A percentile compares a stretch with the other conserved stretches of the same genome.
Evolutionary conservation across 2,329 filamentous ascomycete species (phyloP).

Genomic region (Diaporthe vaccinii): DNA sequence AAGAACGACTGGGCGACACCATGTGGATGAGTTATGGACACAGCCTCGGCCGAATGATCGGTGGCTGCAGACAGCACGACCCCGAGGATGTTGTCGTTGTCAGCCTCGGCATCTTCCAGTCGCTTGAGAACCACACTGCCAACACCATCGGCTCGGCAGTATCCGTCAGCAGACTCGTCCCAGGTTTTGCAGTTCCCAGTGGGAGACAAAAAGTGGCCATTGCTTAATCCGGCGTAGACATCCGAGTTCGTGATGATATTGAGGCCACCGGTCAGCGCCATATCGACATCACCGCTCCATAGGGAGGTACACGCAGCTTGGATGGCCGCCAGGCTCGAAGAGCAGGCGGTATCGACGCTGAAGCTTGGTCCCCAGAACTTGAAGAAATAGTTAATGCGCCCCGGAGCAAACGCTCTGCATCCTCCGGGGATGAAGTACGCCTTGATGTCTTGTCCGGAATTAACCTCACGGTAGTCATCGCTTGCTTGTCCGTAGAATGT

Average conservation of each 20-base stretch:
- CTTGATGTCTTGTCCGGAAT: slow-evolving; percentile 76
- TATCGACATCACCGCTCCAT: slow-evolving; percentile 75
- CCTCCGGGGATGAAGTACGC: slow-evolving; percentile 68
- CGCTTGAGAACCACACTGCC: slow-evolving; percentile 64
- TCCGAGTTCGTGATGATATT: slow-evolving; percentile 78
- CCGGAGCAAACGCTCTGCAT: slow-evolving; percentile 64
- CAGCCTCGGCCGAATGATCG: slow-evolving; percentile 79
- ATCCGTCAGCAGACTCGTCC: slow-evolving; percentile 73
- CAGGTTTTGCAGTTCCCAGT: slow-evolving; percentile 62
- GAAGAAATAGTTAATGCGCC: slow-evolving; percentile 62
- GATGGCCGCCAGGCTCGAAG: slow-evolving; percentile 54
- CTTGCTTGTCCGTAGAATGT: slow-evolving; percentile 84
- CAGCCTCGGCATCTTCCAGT: slow-evolving; percentile 59
- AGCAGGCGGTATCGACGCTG: slow-evolving; percentile 57
- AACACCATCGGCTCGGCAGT: slow-evolving; percentile 65
- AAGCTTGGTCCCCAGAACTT: slow-evolving; percentile 56
- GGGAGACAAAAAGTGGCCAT: slow-evolving; percentile 74
- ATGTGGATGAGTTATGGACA: slow-evolving; percentile 80
- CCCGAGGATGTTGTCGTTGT: slow-evolving; percentile 76
- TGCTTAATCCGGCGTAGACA: slow-evolving; percentile 73
- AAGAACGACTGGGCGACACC: slow-evolving; percentile 72
- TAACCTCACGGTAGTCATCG: slow-evolving; percentile 84
- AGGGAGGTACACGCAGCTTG: slow-evolving; percentile 75
- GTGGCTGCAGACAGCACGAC: slow-evolving; percentile 74
- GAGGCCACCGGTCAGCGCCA: slow-evolving; percentile 73